Evolutionary conservation across 2,329 filamentous ascomycete species (phyloP).

Genomic region (Pseudohalonectria lignicola): DNA sequence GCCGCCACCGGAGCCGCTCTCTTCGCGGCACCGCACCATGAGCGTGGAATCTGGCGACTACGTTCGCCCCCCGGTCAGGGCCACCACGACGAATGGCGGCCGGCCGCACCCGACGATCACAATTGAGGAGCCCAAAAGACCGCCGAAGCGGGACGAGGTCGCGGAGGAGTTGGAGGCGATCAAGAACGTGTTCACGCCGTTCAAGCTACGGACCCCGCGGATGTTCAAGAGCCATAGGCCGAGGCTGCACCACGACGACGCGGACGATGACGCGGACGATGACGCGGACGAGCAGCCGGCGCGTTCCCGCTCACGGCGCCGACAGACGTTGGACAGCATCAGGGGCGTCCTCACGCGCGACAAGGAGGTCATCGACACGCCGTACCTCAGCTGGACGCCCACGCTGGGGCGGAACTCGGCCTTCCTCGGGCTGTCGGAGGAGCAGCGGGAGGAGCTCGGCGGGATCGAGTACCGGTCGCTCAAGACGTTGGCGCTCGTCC

Average conservation of each 20-base stretch:
- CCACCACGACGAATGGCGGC: slow-evolving; percentile 10
- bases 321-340: slow-evolving; percentile 48
- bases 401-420: slow-evolving; percentile 89
- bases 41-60: slow-evolving; percentile 19
- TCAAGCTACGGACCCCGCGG: slow-evolving; percentile 33
- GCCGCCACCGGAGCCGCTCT: slow-evolving; percentile 22
- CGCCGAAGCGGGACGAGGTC: slow-evolving; percentile 25
- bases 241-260: slow-evolving; percentile 23
- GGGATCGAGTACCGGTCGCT: slow-evolving; percentile 93
- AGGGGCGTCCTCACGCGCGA: slow-evolving; percentile 43
- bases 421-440: slow-evolving; percentile 78
- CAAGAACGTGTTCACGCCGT: slow-evolving; percentile 23
- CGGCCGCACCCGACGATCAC: slow-evolving; percentile 44
- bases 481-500: slow-evolving; percentile 70
- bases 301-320: slow-evolving; percentile 16
- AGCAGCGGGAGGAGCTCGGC: slow-evolving; percentile 87
- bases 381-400: slow-evolving; percentile 89
- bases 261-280: slow-evolving; percentile 15
- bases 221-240: slow-evolving; percentile 23
- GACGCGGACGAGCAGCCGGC: slow-evolving; percentile 6
- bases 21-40: slow-evolving; percentile 1
- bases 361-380: slow-evolving; percentile 48
- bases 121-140: slow-evolving; percentile 51
- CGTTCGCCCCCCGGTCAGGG: slow-evolving; percentile 9
- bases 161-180: slow-evolving; percentile 30